Percentiles rank a stretch among this genome's conserved stretches.
Evolutionary conservation across 2,329 filamentous ascomycete genomes (phyloP).

Genomic region (Monosporascus cannonballus): DNA sequence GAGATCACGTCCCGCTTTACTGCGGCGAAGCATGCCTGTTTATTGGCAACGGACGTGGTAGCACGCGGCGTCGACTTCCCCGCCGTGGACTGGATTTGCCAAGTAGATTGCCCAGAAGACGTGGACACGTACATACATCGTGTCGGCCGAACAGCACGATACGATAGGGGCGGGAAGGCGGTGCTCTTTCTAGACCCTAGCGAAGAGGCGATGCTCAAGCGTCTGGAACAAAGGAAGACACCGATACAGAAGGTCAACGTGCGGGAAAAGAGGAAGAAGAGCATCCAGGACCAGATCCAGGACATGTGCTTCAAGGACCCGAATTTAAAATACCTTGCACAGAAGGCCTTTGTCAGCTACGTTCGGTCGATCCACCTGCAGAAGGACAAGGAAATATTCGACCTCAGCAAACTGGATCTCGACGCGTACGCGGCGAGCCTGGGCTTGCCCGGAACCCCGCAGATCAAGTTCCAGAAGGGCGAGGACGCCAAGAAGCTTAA

Average conservation of each 20-base stretch:
- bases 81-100: constrained; percentile 97
- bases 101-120: constrained; percentile 94
- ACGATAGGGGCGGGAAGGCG: constrained; percentile 79
- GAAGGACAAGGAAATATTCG: constrained; percentile 87
- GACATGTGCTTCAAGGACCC: constrained; percentile 95
- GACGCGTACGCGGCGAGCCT: constrained; percentile 82
- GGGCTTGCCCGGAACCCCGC: constrained; percentile 83
- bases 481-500: constrained; percentile 82
- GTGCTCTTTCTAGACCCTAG: constrained; percentile 88
- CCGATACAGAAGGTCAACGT: constrained; percentile 83
- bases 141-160: constrained; percentile 90
- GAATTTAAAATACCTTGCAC: constrained; percentile 87
- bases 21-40: constrained; percentile 71
- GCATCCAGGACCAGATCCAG: constrained; percentile 77
- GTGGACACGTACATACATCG: constrained; percentile 97
- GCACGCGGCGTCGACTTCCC: constrained; percentile 94
- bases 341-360: constrained; percentile 94
- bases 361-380: constrained; percentile 79
- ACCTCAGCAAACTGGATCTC: constrained; percentile 73
- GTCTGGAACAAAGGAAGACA: constrained; percentile 83
- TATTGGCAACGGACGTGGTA: constrained; percentile 94
- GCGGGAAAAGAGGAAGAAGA: constrained; percentile 81
- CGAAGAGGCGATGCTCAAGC: constrained; percentile 86
- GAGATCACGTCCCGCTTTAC: constrained; percentile 85
- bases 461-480: constrained; percentile 89